phyloP scores from a whole-genome alignment of 345 rosid species.

The Litchi chinensis region DNA sequence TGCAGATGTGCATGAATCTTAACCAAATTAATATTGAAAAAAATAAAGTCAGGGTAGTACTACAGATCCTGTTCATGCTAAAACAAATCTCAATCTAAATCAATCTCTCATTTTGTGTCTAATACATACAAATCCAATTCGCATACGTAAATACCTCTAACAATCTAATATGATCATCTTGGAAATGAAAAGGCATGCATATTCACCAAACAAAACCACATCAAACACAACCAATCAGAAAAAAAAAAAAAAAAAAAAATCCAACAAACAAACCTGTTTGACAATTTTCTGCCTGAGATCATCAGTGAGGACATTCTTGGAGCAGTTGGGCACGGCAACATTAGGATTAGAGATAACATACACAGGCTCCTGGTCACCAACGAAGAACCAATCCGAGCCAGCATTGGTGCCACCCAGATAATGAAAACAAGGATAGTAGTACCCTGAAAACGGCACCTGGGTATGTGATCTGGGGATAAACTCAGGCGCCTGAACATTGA shows the following conservation, averaged over 20 bases:
- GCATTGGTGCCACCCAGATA: conserved; percentile 50
- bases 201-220: background rate
- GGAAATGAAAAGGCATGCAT: background rate
- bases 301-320: conserved; percentile 59
- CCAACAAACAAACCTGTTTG: conserved; percentile 63
- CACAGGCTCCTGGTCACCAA: conserved; percentile 70
- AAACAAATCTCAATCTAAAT: background rate
- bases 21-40: background rate
- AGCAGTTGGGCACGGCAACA: conserved; percentile 45
- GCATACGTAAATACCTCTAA: background rate
- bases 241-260: background rate
- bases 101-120: background rate
- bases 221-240: background rate
- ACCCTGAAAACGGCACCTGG: conserved; percentile 58
- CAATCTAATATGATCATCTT: background rate
- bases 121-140: too few relatives aligned
- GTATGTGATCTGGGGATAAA: conserved; percentile 74
- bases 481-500: conserved; percentile 92
- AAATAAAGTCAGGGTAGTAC: too few relatives aligned
- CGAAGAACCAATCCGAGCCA: conserved; percentile 78
- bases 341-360: conserved; percentile 55
- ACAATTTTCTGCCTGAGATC: conserved; percentile 82
- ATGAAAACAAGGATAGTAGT: conserved; percentile 67
- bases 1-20: background rate
- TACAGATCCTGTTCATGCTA: background rate